Percentiles rank a stretch among this genome's conserved stretches.
phyloP scores from a whole-genome alignment of 148 eudicot genomes.

The Nepenthes gracilis region DNA sequence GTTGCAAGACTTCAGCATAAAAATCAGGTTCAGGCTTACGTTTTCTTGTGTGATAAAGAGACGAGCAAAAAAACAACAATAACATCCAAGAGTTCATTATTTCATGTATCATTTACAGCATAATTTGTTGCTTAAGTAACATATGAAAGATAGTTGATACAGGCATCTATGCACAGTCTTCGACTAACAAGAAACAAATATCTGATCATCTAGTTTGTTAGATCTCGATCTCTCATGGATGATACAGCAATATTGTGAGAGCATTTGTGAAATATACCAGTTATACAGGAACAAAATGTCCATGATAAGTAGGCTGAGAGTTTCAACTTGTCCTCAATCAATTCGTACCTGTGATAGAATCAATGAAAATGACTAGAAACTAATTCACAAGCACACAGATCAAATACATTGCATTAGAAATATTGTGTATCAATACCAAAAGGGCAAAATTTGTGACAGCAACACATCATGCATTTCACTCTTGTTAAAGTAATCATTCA shows the following conservation, averaged over 20 bases:
- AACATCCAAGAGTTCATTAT: not conserved
- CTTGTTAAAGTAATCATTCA: slow-evolving; percentile 16
- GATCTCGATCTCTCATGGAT: no score
- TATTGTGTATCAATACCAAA: slow-evolving; percentile 39
- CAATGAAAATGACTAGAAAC: not conserved
- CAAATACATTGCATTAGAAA: not conserved
- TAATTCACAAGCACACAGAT: not conserved
- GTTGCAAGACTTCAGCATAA: slow-evolving; percentile 48
- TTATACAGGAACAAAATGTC: slow-evolving; percentile 83
- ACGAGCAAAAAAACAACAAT: not conserved
- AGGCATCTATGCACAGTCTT: no score
- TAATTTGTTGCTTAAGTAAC: no score
- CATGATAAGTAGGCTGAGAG: slow-evolving; percentile 78
- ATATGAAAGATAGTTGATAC: no score
- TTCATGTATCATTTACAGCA: no score
- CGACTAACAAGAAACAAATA: no score
- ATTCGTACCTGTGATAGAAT: slow-evolving; percentile 47
- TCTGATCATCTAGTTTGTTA: no score
- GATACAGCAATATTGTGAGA: no score
- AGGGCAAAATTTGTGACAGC: slow-evolving; percentile 81
- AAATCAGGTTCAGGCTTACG: slow-evolving; percentile 73
- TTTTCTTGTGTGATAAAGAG: slow-evolving; percentile 42
- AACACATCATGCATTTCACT: slow-evolving; percentile 88
- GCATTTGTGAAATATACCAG: slow-evolving; percentile 56
- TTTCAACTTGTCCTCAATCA: slow-evolving; percentile 86